Evolutionary conservation across 768 basidiomycete genomes (phyloP), one percentile per base, ranked within the genome.

Genomic region (Lyophyllum shimeji): DNA sequence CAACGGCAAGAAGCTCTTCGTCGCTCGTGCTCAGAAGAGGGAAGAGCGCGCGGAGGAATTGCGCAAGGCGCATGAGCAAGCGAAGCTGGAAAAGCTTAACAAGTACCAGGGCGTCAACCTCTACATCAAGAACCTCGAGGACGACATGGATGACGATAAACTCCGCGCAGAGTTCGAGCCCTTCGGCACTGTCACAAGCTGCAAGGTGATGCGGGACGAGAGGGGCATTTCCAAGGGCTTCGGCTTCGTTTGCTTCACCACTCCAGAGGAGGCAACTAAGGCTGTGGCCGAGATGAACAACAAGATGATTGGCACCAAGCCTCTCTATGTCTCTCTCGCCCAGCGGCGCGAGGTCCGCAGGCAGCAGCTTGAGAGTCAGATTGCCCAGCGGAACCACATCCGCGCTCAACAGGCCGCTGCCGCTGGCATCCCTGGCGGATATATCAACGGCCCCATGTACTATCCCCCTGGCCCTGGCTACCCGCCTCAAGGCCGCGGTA

Each of bases 231-330:
- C 95, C 24, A 94, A 95, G 71, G 95, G 96, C 63, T 99, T 99
- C 67, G 97, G 97, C 60, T 99, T 99, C 69, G 97, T 99, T 64
- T 99, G 97, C 76, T 99, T 94, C 82, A 93, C 94, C 27, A 88
- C 93, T 52, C 95, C 97, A 44, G 97, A 99, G 61, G 97, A 99
- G 76, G 95, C 97, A 15, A 98, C 94, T 68, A 98, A 98, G 79
- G 97, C 97, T 58, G 94, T 98, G 56, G 92, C 94, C 46, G 97
- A 99, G 80, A 97, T 99, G 95, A 99, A 99, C 84, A 98, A 97
- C 85, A 96, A 95, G 80, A 98, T 98, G 89, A 93, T 98, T 67
- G 96, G 96, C 60, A 84, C 89, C 62, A 99, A 99, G 78, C 97
- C 97, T 49, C 85, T 99, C 66, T 99, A 98, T 69, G 97, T 99